Evolutionary conservation across 352 stramenopile genomes (phyloP), one percentile per base, ranked within the genome.

Genomic region (Pythium aphanidermatum): DNA sequence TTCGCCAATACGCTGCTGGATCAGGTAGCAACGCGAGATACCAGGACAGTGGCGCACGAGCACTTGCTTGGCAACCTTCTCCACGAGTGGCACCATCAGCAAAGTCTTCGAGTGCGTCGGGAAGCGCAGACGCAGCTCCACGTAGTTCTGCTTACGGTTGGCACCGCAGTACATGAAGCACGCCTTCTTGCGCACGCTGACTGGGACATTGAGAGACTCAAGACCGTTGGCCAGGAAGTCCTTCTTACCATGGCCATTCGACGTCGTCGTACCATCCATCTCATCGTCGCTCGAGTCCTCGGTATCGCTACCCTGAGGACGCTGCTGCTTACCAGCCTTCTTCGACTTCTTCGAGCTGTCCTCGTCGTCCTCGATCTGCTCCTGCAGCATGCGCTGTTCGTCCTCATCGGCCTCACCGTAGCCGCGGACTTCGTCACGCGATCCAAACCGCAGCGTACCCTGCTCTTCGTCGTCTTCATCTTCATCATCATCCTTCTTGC

Each of bases 401-500:
- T 98, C 93, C 34, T 98, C 95, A 60, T 97, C 95, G 56, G 96
- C 94, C 36, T 94, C 80, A 37, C 81, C 92, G 43, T 97, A 95
- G 31, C 83, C 86, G 26, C 75, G 74, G 24, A 89, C 74, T 63
- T 95, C 86, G 21, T 81, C 61, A 29, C 72, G 76, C 21, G 63
- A 71, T n/a, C 79, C 80, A 47, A 95, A 92, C 35, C 74, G 71
- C 30, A 94, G 78, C 47, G 74, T 96, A 47, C 73, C 83, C 59
- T 96, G 89, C 51, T 95, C 82, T 26, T 95, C 71, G 23, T 84
- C 77, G 28, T 83, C 81, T 16, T 93, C 85, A 7, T 96, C 90
- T 11, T 95, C 74, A 17, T 93, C 79, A 16, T 92, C 80, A 10
- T 71, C 71, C 42, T 70, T 89, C 65, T 74, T 72, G 26, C 42